phyloP scores from a whole-genome alignment of 345 rosid genomes.

The Ceriops tagal region DNA sequence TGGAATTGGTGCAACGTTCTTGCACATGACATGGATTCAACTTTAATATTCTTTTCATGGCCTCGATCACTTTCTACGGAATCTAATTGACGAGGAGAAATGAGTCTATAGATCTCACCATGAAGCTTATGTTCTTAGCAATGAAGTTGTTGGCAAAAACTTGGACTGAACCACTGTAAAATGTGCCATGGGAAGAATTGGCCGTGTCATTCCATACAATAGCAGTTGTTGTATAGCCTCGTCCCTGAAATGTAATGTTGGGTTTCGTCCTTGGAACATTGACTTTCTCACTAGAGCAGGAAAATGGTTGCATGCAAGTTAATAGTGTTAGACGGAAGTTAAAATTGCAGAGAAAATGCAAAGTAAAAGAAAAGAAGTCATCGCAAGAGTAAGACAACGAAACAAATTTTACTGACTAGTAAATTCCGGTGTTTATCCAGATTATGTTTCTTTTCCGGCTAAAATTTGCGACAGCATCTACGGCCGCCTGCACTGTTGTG shows the following conservation, averaged over 20 bases:
- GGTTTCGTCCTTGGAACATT: constrained; percentile 56
- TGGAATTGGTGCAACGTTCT: constrained; percentile 85
- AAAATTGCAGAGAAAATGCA: neutral
- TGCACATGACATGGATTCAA: neutral
- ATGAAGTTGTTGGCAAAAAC: constrained; percentile 70
- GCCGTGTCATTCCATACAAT: constrained; percentile 90
- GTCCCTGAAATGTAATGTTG: constrained; percentile 86
- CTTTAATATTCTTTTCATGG: no score
- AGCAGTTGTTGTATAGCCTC: constrained; percentile 73
- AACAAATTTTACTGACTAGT: constrained; percentile 46
- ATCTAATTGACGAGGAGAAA: neutral
- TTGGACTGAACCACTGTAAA: constrained; percentile 74
- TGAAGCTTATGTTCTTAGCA: constrained; percentile 85
- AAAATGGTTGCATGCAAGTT: neutral
- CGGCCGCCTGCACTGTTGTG: constrained; percentile 76
- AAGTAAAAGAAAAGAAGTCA: neutral
- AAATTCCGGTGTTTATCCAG: constrained; percentile 84
- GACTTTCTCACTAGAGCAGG: constrained; percentile 62
- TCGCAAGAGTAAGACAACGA: neutral
- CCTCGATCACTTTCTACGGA: no score
- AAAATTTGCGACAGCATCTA: constrained; percentile 51
- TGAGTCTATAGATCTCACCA: constrained; percentile 42
- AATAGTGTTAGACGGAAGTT: neutral
- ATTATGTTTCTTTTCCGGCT: constrained; percentile 60
- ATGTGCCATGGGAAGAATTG: constrained; percentile 66